Evolutionary conservation across 306 rosid species (phyloP).

Genomic region (Pachyrhizus erosus): DNA sequence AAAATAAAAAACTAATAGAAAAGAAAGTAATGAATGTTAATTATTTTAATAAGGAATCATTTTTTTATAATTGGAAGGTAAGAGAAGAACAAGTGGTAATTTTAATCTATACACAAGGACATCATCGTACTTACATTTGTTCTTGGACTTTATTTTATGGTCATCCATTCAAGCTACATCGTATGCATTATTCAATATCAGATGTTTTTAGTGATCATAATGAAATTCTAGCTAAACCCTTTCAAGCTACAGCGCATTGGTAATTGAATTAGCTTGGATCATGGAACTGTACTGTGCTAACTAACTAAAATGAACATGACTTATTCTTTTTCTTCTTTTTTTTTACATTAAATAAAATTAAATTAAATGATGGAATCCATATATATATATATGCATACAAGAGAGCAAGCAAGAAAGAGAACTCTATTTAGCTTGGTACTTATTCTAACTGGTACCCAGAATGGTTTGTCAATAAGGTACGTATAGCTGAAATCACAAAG

Average conservation of each 20-base stretch:
- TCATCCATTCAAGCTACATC: background rate
- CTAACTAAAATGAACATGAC: background rate
- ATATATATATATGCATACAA: background rate
- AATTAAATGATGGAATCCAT: background rate
- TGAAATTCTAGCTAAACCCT: background rate
- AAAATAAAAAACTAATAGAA: background rate
- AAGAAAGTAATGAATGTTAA: background rate
- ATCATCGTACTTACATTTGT: background rate
- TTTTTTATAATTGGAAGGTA: background rate
- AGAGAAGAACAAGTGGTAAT: background rate
- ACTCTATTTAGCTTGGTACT: slow-evolving; percentile 17
- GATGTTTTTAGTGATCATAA: background rate
- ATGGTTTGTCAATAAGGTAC: background rate
- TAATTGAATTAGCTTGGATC: background rate
- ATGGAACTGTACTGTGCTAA: background rate
- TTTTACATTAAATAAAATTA: slow-evolving; percentile 10
- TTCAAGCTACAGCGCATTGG: background rate
- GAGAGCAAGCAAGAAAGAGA: slow-evolving; percentile 1
- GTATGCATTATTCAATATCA: background rate
- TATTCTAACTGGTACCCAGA: slow-evolving; percentile 36
- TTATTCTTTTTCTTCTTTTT: background rate
- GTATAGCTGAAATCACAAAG: slow-evolving; percentile 32
- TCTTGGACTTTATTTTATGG: background rate
- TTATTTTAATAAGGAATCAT: background rate
- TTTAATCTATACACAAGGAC: background rate